Evolutionary conservation across 2,329 filamentous ascomycete species (phyloP).

Genomic region (Penicillium sp.): DNA sequence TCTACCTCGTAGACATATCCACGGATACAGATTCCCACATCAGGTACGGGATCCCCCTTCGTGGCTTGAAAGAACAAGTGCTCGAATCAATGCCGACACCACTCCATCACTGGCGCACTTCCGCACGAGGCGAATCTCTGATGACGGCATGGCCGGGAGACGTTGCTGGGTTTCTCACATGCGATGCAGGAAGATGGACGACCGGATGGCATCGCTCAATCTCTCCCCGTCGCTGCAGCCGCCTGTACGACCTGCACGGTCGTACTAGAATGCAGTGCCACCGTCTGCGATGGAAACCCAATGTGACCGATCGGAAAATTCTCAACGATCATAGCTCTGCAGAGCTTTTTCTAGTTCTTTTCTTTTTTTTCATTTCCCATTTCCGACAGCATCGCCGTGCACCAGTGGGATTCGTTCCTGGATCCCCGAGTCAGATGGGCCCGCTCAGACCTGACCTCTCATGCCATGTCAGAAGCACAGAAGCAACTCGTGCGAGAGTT

Average conservation of each 20-base stretch:
- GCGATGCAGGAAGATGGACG: too few relatives aligned
- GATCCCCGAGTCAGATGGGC: slow-evolving; percentile 19
- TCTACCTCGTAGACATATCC: too few relatives aligned
- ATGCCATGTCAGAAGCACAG: too few relatives aligned
- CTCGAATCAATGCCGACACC: slow-evolving; percentile 22
- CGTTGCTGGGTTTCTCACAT: too few relatives aligned
- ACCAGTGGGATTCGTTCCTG: slow-evolving; percentile 31
- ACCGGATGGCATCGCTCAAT: too few relatives aligned
- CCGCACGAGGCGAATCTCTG: slow-evolving; percentile 5
- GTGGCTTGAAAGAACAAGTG: slow-evolving; percentile 8
- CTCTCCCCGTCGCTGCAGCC: too few relatives aligned
- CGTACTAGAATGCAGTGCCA: not conserved
- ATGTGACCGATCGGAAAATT: slow-evolving; percentile 17
- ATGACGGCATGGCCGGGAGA: slow-evolving; percentile 6
- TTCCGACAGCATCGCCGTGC: slow-evolving; percentile 10
- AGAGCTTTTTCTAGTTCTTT: too few relatives aligned
- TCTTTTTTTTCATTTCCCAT: too few relatives aligned
- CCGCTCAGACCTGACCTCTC: slow-evolving; percentile 23
- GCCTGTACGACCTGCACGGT: too few relatives aligned
- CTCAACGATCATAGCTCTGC: too few relatives aligned
- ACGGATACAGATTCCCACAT: too few relatives aligned
- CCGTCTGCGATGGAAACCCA: slow-evolving; percentile 2
- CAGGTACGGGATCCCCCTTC: slow-evolving; percentile 8
- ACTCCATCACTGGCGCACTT: slow-evolving; percentile 18
- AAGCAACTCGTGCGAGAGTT: too few relatives aligned